Conservation (phyloP, 2,329 filamentous ascomycete genomes). For the Alternaria sp. region DNA sequence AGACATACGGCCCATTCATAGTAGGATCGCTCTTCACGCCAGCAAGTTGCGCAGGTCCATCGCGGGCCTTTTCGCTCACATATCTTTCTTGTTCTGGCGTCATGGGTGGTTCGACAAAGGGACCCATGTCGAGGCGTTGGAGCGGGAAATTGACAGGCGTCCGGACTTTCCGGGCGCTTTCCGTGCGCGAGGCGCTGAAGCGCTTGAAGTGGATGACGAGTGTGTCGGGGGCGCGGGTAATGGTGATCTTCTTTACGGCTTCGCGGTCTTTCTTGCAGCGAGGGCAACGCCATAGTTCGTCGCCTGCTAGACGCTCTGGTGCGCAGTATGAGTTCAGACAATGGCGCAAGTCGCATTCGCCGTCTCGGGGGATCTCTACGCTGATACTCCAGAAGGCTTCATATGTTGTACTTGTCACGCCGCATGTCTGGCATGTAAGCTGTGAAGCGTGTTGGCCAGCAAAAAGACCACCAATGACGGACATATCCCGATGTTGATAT, state of each 20-base stretch:
- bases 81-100: slow-evolving; percentile 48
- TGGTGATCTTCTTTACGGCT: slow-evolving; percentile 72
- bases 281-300: slow-evolving; percentile 75
- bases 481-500: slow-evolving; percentile 72
- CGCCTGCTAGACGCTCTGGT: slow-evolving; percentile 70
- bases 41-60: slow-evolving; percentile 36
- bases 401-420: slow-evolving; percentile 69
- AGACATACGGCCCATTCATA: slow-evolving; percentile 68
- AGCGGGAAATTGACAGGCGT: slow-evolving; percentile 79
- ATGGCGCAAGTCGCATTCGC: slow-evolving; percentile 67
- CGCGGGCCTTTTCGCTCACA: slow-evolving; percentile 32
- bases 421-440: slow-evolving; percentile 66
- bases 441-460: slow-evolving; percentile 72
- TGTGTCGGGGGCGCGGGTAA: slow-evolving; percentile 79
- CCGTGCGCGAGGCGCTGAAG: slow-evolving; percentile 64
- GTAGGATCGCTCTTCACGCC: slow-evolving; percentile 48
- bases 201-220: slow-evolving; percentile 80
- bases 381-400: slow-evolving; percentile 75
- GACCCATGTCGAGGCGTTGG: slow-evolving; percentile 68
- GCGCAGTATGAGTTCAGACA: slow-evolving; percentile 74
- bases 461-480: slow-evolving; percentile 81
- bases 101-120: slow-evolving; percentile 63
- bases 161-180: slow-evolving; percentile 70
- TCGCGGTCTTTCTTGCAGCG: slow-evolving; percentile 72
- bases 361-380: slow-evolving; percentile 70